Conservation (phyloP, 2,329 filamentous ascomycete species). For the Arthrobotrys pseudoclavata region DNA sequence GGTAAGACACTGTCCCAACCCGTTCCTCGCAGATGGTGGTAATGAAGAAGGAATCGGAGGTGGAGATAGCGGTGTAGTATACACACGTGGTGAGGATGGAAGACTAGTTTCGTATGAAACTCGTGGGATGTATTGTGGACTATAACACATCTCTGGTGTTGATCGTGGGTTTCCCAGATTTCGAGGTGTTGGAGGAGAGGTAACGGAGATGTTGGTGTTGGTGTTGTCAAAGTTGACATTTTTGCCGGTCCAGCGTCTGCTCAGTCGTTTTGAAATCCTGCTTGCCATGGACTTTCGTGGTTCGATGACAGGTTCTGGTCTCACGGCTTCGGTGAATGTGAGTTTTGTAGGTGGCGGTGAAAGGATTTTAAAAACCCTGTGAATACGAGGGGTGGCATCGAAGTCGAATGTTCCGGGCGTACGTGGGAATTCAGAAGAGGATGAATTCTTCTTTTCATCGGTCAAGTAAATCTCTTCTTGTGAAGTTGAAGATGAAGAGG, state of each 20-base stretch:
- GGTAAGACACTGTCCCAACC: constrained; percentile 41
- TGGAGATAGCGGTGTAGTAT: constrained; percentile 25
- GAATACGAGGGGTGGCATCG: constrained; percentile 48
- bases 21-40: constrained; percentile 32
- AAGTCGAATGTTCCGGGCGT: constrained; percentile 35
- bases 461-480: constrained; percentile 16
- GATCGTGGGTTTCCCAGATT: background rate
- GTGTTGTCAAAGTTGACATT: background rate
- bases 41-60: constrained; percentile 16
- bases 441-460: constrained; percentile 38
- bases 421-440: constrained; percentile 16
- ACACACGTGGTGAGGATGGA: constrained; percentile 3
- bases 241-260: constrained; percentile 39
- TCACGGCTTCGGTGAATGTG: constrained; percentile 47
- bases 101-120: constrained; percentile 4
- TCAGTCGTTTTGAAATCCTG: constrained; percentile 39
- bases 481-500: background rate
- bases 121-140: background rate
- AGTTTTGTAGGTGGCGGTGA: constrained; percentile 48
- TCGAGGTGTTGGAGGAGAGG: background rate
- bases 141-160: background rate
- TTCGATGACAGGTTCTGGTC: background rate
- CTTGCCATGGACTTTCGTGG: constrained; percentile 16
- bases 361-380: constrained; percentile 45
- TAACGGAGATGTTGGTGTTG: background rate